A percentile compares a stretch with the other conserved stretches of the same genome.
Evolutionary conservation across 257 asterid genomes (phyloP).

Genomic region (Cinchona pubescens): DNA sequence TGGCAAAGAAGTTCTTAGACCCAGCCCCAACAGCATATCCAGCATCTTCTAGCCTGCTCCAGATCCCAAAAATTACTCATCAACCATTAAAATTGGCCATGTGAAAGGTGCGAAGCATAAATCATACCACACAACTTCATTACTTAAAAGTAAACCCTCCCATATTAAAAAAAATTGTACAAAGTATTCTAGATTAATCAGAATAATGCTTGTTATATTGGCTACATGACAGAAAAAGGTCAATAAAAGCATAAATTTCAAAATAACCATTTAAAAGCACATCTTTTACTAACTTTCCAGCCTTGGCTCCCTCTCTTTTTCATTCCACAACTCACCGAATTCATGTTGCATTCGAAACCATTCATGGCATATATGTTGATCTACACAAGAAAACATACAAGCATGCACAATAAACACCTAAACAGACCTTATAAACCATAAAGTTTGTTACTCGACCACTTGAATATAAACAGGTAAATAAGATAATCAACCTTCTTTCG

Average conservation of each 20-base stretch:
- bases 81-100: not conserved
- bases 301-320: not conserved
- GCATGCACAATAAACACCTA: no score
- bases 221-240: not conserved
- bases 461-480: no score
- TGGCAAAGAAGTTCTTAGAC: slow-evolving; percentile 83
- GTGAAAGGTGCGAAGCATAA: not conserved
- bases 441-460: no score
- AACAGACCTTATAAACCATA: no score
- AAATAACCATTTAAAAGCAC: no score
- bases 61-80: slow-evolving; percentile 3
- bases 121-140: not conserved
- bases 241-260: not conserved
- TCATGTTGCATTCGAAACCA: not conserved
- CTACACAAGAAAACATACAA: not conserved
- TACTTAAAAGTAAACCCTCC: not conserved
- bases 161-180: not conserved
- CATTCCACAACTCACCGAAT: not conserved
- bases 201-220: not conserved
- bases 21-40: slow-evolving; percentile 81
- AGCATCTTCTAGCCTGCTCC: slow-evolving; percentile 76
- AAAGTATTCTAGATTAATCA: not conserved
- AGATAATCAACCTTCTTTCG: slow-evolving; percentile 48
- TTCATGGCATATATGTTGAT: not conserved
- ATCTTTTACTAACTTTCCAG: not conserved